Percentiles rank a stretch among this genome's conserved stretches.
Conservation (phyloP, 2,329 filamentous ascomycete genomes). For the Nigrospora osmanthi region DNA sequence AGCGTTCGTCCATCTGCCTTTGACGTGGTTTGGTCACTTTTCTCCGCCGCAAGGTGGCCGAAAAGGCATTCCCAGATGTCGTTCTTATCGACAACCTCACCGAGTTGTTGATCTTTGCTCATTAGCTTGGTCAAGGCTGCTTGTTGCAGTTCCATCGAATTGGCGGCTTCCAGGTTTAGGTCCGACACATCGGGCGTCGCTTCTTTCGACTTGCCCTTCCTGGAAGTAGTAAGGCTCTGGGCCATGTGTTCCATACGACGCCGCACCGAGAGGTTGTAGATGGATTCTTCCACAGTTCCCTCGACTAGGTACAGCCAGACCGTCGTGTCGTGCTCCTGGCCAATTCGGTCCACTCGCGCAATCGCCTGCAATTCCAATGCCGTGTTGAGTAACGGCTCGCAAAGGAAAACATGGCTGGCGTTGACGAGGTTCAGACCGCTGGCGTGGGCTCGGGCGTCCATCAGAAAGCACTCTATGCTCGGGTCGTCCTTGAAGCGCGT, state of each 20-base stretch:
- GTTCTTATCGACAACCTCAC: conserved; percentile 69
- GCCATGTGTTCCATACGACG: conserved; percentile 71
- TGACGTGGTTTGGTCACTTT: background rate
- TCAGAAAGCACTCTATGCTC: conserved; percentile 69
- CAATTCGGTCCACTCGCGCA: conserved; percentile 89
- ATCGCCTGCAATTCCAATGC: conserved; percentile 93
- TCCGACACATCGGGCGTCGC: conserved; percentile 43
- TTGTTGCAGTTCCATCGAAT: conserved; percentile 74
- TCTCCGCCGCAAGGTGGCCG: conserved; percentile 39
- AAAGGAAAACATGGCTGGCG: conserved; percentile 89
- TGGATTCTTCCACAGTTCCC: conserved; percentile 84
- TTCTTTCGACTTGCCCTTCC: conserved; percentile 28
- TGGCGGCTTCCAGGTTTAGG: conserved; percentile 67
- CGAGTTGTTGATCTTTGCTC: conserved; percentile 59
- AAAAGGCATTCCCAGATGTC: conserved; percentile 91
- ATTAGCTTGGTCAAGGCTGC: conserved; percentile 64
- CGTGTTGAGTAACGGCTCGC: conserved; percentile 88
- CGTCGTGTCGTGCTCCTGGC: conserved; percentile 78
- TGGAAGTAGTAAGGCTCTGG: conserved; percentile 4
- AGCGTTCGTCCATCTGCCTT: conserved; percentile 14
- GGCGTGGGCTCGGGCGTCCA: conserved; percentile 83
- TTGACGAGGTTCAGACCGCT: conserved; percentile 88
- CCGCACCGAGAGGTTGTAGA: conserved; percentile 78
- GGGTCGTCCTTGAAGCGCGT: conserved; percentile 70
- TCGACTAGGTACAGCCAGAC: conserved; percentile 95